These are phyloP conservation scores for Juglanconis sp. DNA, from an alignment of 2,329 filamentous ascomycete species.

Conservation along the genomic window DNA sequence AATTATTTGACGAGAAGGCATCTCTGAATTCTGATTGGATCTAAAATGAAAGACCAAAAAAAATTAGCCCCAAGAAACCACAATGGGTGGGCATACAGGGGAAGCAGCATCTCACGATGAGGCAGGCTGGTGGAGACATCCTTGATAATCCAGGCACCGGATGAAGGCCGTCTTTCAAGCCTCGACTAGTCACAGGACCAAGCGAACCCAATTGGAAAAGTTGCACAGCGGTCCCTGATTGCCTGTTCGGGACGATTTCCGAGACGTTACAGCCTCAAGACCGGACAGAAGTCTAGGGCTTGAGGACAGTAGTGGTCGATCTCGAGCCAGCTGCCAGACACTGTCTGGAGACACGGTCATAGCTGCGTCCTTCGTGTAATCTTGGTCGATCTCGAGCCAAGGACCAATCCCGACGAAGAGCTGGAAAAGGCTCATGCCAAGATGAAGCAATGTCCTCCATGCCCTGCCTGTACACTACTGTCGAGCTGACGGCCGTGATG, in stretches of 20 bases:
- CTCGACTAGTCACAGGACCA: background rate
- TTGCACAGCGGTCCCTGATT: conserved; percentile 9
- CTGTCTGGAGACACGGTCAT: conserved; percentile 12
- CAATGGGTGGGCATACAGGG: conserved; percentile 5
- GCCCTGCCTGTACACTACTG: conserved; percentile 1
- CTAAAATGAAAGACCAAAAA: conserved; percentile 11
- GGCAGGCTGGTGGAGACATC: background rate
- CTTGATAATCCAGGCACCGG: conserved; percentile 11
- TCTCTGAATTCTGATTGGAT: conserved; percentile 19
- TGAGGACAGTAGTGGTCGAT: background rate
- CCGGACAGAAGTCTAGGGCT: background rate
- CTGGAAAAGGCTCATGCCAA: background rate
- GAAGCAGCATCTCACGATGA: conserved; percentile 1
- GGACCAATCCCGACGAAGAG: conserved; percentile 7
- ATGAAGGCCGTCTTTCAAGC: conserved; percentile 2
- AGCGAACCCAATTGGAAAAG: background rate
- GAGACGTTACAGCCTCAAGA: conserved; percentile 14
- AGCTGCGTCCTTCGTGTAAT: background rate
- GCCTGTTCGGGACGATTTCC: conserved; percentile 13
- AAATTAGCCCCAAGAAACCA: conserved; percentile 7
- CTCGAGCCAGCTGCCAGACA: background rate
- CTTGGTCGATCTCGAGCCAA: conserved; percentile 2
- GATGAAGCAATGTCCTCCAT: conserved; percentile 3
- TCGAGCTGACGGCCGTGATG: background rate
- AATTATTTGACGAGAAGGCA: conserved; percentile 10